Percentiles rank a stretch among this genome's conserved stretches.
Conservation (phyloP, 2,329 filamentous ascomycete species). For the Cryphonectria naterciae region DNA sequence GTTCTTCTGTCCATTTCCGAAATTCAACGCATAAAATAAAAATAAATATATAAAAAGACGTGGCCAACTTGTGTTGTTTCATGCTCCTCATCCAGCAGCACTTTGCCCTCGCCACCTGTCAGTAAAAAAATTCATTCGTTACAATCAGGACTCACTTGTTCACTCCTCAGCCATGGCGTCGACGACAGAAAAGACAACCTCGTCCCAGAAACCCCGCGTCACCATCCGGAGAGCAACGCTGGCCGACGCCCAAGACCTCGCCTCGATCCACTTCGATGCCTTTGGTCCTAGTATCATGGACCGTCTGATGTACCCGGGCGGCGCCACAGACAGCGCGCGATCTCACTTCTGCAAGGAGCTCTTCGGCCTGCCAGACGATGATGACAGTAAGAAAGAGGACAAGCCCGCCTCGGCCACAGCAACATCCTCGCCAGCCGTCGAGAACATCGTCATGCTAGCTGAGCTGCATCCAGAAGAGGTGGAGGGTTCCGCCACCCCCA, state of each 20-base stretch:
- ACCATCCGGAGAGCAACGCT: slow-evolving; percentile 21
- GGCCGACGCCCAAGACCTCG: slow-evolving; percentile 15
- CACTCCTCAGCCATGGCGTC: slow-evolving; percentile 14
- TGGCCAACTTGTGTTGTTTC: background rate
- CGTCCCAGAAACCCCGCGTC: slow-evolving; percentile 1
- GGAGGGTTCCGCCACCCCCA: slow-evolving; percentile 2
- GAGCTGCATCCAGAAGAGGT: slow-evolving; percentile 32
- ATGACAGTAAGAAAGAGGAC: background rate
- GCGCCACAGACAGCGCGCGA: slow-evolving; percentile 29
- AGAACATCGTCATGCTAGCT: slow-evolving; percentile 33
- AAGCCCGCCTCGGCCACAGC: background rate
- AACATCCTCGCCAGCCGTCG: background rate
- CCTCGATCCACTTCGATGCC: slow-evolving; percentile 22
- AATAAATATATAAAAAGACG: background rate
- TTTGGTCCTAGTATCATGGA: slow-evolving; percentile 31
- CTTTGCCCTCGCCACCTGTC: background rate
- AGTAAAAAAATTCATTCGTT: no score
- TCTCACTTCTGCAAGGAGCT: slow-evolving; percentile 30
- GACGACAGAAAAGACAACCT: background rate
- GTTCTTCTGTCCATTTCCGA: background rate
- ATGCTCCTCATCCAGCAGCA: background rate
- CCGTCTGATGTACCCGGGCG: slow-evolving; percentile 34
- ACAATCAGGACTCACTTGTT: background rate
- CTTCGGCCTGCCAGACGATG: slow-evolving; percentile 19
- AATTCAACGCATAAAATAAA: background rate